These are phyloP conservation scores for Sordariomycetes sp. DNA, from an alignment of 2,329 filamentous ascomycete species.

Conservation along the genomic window DNA sequence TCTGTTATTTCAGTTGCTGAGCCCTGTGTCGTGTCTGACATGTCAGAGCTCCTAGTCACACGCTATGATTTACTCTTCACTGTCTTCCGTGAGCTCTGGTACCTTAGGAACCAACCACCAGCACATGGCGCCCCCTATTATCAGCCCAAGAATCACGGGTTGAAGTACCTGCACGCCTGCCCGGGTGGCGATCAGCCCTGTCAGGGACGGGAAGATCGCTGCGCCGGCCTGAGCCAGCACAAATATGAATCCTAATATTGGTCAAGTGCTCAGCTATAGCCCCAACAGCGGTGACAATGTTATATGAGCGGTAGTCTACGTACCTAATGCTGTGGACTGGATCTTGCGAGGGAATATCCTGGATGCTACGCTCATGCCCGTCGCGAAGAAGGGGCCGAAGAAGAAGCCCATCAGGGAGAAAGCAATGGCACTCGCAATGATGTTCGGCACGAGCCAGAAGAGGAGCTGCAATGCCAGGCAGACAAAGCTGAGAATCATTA, in stretches of 20 bases:
- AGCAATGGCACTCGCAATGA: constrained; percentile 1
- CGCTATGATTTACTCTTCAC: too few relatives aligned
- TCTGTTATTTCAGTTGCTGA: too few relatives aligned
- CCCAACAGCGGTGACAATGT: too few relatives aligned
- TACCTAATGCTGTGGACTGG: constrained; percentile 4
- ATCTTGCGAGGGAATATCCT: constrained; percentile 4
- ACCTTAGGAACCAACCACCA: constrained; percentile 7
- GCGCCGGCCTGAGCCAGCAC: constrained; percentile 3
- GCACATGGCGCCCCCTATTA: constrained; percentile 4
- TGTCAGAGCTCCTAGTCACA: too few relatives aligned
- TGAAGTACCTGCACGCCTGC: constrained; percentile 4
- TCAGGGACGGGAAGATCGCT: constrained; percentile 3
- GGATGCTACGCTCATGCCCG: constrained; percentile 3
- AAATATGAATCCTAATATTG: constrained; percentile 2
- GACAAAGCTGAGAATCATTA: constrained; percentile 1
- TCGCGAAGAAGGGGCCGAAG: constrained; percentile 4
- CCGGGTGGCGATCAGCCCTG: constrained; percentile 1
- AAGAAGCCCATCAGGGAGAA: constrained; percentile 3
- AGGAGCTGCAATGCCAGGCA: constrained; percentile 2
- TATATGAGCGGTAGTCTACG: too few relatives aligned
- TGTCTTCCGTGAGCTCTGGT: too few relatives aligned
- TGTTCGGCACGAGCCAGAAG: constrained; percentile 4
- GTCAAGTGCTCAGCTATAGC: neutral
- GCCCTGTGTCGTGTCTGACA: too few relatives aligned
- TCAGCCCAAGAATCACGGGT: constrained; percentile 3